Evolutionary conservation across 140 eudicot genomes (phyloP).

Genomic region (Oenanthe javanica): DNA sequence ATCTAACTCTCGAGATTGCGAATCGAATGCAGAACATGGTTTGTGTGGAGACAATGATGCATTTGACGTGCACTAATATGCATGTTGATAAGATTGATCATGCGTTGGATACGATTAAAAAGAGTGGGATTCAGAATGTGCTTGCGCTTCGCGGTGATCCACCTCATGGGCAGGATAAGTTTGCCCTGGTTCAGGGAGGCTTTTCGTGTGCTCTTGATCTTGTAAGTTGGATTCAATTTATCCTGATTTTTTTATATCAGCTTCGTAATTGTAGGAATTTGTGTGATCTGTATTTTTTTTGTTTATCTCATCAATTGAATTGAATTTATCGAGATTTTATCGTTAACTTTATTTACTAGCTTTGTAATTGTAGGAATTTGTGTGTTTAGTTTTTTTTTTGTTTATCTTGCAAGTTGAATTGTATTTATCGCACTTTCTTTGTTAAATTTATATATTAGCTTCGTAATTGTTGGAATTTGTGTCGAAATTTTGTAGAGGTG

Average conservation of each 20-base stretch:
- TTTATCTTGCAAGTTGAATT: too few species aligned
- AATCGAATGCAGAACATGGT: conserved; percentile 96
- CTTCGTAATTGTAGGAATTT: background rate
- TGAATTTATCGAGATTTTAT: too few species aligned
- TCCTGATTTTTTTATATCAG: background rate
- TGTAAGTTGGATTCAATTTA: conserved; percentile 27
- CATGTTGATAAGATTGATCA: conserved; percentile 93
- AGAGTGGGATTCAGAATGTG: conserved; percentile 84
- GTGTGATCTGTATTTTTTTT: too few species aligned
- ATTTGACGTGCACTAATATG: conserved; percentile 94
- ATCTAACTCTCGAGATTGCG: conserved; percentile 81
- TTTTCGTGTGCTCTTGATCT: conserved; percentile 94
- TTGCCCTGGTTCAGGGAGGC: conserved; percentile 87
- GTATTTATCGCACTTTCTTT: too few species aligned
- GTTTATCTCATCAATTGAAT: too few species aligned
- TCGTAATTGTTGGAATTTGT: too few species aligned
- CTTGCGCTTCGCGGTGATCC: conserved; percentile 96
- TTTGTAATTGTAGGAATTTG: too few species aligned
- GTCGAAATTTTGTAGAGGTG: too few species aligned
- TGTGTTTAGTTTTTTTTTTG: too few species aligned
- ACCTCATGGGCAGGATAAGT: conserved; percentile 97
- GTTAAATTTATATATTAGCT: too few species aligned
- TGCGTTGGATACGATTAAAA: conserved; percentile 66
- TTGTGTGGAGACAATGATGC: conserved; percentile 98
- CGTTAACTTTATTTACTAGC: too few species aligned